phyloP scores from a whole-genome alignment of 2,329 filamentous ascomycete genomes.

The Trichoderma endophyticum region DNA sequence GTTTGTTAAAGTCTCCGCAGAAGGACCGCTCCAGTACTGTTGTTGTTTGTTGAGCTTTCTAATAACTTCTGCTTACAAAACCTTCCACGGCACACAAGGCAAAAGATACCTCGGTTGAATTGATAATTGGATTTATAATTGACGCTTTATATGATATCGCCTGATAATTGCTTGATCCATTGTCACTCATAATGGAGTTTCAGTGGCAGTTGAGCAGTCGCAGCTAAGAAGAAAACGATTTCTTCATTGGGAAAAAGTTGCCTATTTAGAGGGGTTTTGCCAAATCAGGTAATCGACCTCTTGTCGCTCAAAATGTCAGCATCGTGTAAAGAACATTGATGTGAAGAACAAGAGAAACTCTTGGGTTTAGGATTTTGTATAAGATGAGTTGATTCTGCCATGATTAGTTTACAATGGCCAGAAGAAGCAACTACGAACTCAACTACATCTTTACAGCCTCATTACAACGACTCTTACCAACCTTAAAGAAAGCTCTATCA shows the following conservation, averaged over 20 bases:
- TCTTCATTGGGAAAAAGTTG: not conserved
- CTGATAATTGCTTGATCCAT: not conserved
- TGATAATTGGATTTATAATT: not conserved
- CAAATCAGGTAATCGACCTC: not conserved
- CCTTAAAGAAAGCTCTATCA: not conserved
- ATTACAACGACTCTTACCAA: not conserved
- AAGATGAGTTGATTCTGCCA: not conserved
- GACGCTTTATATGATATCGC: not conserved
- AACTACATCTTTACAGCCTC: not conserved
- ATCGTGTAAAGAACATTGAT: not conserved
- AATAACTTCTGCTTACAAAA: not conserved
- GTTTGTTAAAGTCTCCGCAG: not conserved
- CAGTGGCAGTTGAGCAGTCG: not conserved
- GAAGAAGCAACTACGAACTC: not conserved
- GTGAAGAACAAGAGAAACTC: not conserved
- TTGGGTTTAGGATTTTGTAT: not conserved
- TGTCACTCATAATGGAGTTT: not conserved
- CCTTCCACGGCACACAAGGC: not conserved
- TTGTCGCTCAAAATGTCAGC: not conserved
- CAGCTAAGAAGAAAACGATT: not conserved
- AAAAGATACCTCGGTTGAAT: not conserved
- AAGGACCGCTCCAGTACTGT: not conserved
- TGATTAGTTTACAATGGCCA: not conserved
- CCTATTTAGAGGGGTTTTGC: not conserved
- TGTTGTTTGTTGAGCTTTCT: not conserved